Evolutionary conservation across 495 filamentous ascomycete species (phyloP), one percentile per base, ranked within the genome.

Genomic region (Hypoxylon trugodes): DNA sequence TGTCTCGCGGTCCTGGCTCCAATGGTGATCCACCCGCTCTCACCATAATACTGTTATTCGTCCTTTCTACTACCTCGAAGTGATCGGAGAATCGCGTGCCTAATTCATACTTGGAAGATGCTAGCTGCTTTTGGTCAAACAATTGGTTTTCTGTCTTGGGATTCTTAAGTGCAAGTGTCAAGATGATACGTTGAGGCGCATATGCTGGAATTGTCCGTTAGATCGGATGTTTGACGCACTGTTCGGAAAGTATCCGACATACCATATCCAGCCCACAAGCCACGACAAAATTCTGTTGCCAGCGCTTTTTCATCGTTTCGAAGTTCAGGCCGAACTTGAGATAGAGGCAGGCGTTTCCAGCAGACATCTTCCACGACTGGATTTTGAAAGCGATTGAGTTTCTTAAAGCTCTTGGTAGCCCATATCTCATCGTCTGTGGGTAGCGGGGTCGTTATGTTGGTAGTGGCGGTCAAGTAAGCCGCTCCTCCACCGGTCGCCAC

Each of bases 51-150:
- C 77, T 75, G 19, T 84, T 82, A 2, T 81, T 75, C 9, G 83
- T 86, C 74, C 89, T 87, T 51, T 87, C 84, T 4, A 92, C 71
- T 0, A 92, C 88, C 70, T 92, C 86, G 69, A 92, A 91, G 74
- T 91, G 87, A 67, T 92, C 88, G 18, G 87, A 89, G 59, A 90
- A 81, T 24, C 82, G 65, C 10, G 87, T 89, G 24, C 88, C 87
- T 25, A 83, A 75, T 21, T 86, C 81, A 68, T 90, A 92, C 18
- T 60, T 73, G 15, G 77, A 84, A 13, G 62, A 53, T 35, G 77
- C 63, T 2, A 92, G 79, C 40, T 86, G 82, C 13, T 77, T 65
- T 22, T 63, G 73, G 1, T 79, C 77, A 85, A 89, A 91, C 4
- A 90, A 82, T 65, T 90, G 84, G 45, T 68, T 47, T 21, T 80